Conservation (phyloP, 2,329 filamentous ascomycete genomes). For the Diaporthe batatas region DNA sequence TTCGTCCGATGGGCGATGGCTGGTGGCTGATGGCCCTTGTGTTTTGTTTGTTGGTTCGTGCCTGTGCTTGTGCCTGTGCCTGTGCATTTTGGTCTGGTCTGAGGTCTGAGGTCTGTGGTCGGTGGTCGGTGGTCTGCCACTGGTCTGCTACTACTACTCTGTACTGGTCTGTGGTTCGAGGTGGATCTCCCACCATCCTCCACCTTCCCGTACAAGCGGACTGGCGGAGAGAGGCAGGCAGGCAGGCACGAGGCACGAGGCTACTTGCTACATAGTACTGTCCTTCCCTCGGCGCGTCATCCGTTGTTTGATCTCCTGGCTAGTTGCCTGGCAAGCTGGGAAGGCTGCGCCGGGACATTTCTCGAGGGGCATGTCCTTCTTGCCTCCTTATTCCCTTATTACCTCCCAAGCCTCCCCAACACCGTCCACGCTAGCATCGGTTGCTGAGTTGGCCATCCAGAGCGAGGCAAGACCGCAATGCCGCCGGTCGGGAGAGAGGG, state of each 20-base stretch:
- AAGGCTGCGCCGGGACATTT: not conserved
- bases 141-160: too few species aligned
- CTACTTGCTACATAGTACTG: not conserved
- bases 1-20: constrained; percentile 5
- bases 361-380: not conserved
- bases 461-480: constrained; percentile 4
- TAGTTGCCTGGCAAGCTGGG: constrained; percentile 15
- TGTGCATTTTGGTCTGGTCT: not conserved
- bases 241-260: not conserved
- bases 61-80: constrained; percentile 23
- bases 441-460: constrained; percentile 13
- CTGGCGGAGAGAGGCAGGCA: too few species aligned
- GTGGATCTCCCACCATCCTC: not conserved
- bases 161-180: not conserved
- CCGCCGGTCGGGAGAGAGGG: not conserved
- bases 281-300: constrained; percentile 4
- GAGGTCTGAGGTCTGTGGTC: constrained; percentile 13
- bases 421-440: not conserved
- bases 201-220: too few species aligned
- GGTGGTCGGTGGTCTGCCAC: too few species aligned
- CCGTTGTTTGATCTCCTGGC: constrained; percentile 30
- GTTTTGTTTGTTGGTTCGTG: constrained; percentile 21
- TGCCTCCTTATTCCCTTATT: not conserved
- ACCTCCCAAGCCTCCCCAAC: too few species aligned
- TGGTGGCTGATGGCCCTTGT: constrained; percentile 17